Evolutionary conservation across 495 filamentous ascomycete species (phyloP).

Genomic region (Penicillium pancosmium): DNA sequence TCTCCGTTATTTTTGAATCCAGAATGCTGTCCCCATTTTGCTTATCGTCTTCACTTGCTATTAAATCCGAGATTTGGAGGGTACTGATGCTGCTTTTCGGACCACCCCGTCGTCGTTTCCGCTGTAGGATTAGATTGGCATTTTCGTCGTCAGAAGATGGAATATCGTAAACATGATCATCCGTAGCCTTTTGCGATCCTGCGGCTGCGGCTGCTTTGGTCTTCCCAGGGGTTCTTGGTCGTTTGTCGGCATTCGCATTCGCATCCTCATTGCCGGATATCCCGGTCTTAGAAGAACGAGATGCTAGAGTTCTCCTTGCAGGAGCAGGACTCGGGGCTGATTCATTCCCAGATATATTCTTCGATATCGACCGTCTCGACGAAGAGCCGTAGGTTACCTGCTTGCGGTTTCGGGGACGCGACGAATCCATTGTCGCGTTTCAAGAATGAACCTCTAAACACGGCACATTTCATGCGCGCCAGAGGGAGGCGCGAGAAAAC

Average conservation of each 20-base stretch:
- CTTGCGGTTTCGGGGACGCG: conserved; percentile 39
- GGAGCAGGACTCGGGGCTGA: background rate
- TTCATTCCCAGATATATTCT: background rate
- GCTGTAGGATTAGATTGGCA: background rate
- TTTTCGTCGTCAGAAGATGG: conserved; percentile 44
- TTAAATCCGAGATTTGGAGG: background rate
- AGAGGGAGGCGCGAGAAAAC: background rate
- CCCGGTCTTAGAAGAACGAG: background rate
- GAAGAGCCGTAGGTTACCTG: conserved; percentile 53
- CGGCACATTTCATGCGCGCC: conserved; percentile 10
- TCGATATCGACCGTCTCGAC: conserved; percentile 15
- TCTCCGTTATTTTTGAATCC: background rate
- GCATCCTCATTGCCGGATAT: conserved; percentile 5
- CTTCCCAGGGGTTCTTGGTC: background rate
- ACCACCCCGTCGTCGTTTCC: conserved; percentile 22
- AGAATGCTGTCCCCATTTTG: background rate
- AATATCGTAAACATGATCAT: conserved; percentile 35
- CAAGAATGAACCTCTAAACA: background rate
- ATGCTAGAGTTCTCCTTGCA: background rate
- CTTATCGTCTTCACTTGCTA: background rate
- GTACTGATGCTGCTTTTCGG: background rate
- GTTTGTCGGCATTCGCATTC: conserved; percentile 11
- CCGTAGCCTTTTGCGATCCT: conserved; percentile 1
- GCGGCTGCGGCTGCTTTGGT: background rate
- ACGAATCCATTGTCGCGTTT: conserved; percentile 26